These are phyloP conservation scores for Lignosus rhinocerotis DNA, from an alignment of 1,284 basidiomycete genomes.

Conservation along the genomic window DNA sequence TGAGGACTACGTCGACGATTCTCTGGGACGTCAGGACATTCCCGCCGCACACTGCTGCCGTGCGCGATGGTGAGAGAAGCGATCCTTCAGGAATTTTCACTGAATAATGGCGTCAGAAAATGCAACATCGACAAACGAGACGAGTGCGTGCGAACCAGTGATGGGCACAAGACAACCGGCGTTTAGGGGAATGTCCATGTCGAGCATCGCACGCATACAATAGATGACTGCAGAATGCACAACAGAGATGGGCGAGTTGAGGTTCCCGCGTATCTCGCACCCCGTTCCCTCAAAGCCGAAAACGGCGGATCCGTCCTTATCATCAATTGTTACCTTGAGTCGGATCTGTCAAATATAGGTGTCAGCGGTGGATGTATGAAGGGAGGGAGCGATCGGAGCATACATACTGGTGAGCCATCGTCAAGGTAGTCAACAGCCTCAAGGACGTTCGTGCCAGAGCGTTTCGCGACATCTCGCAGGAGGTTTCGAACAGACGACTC, in stretches of 20 bases:
- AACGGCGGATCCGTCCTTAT: slow-evolving; percentile 74
- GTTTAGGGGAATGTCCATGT: slow-evolving; percentile 91
- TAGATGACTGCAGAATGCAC: slow-evolving; percentile 95
- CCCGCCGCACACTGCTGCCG: slow-evolving; percentile 90
- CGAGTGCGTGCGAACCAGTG: slow-evolving; percentile 53
- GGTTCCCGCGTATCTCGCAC: slow-evolving; percentile 86
- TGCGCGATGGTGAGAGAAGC: slow-evolving; percentile 79
- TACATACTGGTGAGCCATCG: slow-evolving; percentile 79
- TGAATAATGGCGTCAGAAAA: slow-evolving; percentile 26
- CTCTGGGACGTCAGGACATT: slow-evolving; percentile 93
- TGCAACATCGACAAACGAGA: background rate
- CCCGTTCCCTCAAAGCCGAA: slow-evolving; percentile 93
- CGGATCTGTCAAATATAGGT: slow-evolving; percentile 54
- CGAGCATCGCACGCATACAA: slow-evolving; percentile 91
- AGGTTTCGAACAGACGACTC: slow-evolving; percentile 87
- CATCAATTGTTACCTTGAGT: slow-evolving; percentile 81
- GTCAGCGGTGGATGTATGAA: background rate
- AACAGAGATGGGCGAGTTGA: slow-evolving; percentile 88
- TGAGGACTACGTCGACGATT: slow-evolving; percentile 93
- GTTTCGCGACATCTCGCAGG: slow-evolving; percentile 74
- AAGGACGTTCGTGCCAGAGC: slow-evolving; percentile 65
- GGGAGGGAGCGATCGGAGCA: background rate
- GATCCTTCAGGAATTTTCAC: slow-evolving; percentile 84
- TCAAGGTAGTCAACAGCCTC: slow-evolving; percentile 81
- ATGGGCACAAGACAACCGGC: slow-evolving; percentile 88